phyloP scores from a whole-genome alignment of 768 basidiomycete species.

The Pulveroboletus sp. region DNA sequence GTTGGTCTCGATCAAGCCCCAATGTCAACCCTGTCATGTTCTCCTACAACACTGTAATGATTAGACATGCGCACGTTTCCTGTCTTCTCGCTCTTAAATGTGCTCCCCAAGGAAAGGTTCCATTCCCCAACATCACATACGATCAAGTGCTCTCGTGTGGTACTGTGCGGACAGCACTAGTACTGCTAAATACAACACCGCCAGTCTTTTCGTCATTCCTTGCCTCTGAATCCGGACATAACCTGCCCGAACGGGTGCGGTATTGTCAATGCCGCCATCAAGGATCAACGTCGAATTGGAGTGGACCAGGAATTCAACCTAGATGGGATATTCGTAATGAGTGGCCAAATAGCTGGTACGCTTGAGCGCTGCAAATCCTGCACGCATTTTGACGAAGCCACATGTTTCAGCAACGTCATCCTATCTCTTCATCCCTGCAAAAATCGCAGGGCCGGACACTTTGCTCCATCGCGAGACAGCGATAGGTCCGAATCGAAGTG shows the following conservation, averaged over 20 bases:
- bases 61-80: conserved; percentile 61
- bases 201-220: conserved; percentile 6
- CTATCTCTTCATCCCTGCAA: conserved; percentile 70
- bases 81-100: conserved; percentile 34
- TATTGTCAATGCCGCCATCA: conserved; percentile 5
- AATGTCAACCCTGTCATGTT: conserved; percentile 20
- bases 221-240: not conserved
- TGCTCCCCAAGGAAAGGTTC: conserved; percentile 29
- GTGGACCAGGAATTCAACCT: conserved; percentile 5
- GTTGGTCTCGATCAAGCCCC: conserved; percentile 17
- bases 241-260: conserved; percentile 1
- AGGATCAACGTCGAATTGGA: conserved; percentile 3
- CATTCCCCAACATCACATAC: conserved; percentile 16
- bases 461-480: conserved; percentile 68
- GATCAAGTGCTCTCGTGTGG: conserved; percentile 5
- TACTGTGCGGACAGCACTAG: conserved; percentile 5
- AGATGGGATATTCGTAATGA: not conserved
- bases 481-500: conserved; percentile 59
- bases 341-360: conserved; percentile 4
- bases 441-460: conserved; percentile 59
- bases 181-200: conserved; percentile 12
- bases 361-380: conserved; percentile 4
- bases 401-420: not conserved
- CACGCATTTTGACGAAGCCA: conserved; percentile 4
- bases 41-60: conserved; percentile 53